Evolutionary conservation across 1,284 basidiomycete species (phyloP), one percentile per base, ranked within the genome.

Genomic region (Malassezia globosa): DNA sequence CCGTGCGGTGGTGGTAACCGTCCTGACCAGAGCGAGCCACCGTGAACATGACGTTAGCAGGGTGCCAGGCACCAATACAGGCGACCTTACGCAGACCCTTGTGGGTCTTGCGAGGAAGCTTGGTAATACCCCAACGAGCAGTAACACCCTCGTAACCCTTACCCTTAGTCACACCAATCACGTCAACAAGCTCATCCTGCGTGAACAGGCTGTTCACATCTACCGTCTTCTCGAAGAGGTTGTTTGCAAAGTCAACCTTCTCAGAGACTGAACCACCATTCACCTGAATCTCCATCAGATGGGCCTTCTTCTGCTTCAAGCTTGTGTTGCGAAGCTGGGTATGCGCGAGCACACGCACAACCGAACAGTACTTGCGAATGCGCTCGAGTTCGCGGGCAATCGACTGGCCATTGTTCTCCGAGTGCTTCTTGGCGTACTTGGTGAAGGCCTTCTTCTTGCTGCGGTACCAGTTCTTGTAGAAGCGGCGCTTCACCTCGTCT

Each of bases 401-500:
- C 48, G 87, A 87, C 75, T 89, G 87, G 73, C 88, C 88, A 72
- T 81, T 81, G 73, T 88, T 85, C 77, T 96, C 92, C 50, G 90
- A 85, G 76, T 94, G 85, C 80, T 95, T 96, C 84, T 95, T 95
- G 75, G 92, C 92, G 77, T 96, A 92, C 72, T 77, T 76, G 71
- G 92, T 96, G 82, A 96, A 96, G 40, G 92, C 92, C 83, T 99
- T 99, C 83, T 96, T 97, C 86, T 99, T 99, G 55, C 87, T 92
- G 69, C 87, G 84, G 81, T 97, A 97, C 94, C 94, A 99, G 83
- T 96, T 97, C 82, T 92, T 95, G 85, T 96, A 95, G 85, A 97
- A 96, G 71, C 94, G 83, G 73, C 94, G 87, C 79, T 94, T 96
- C 74, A 97, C 76, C 75, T 96, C 92, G 71, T 81, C 79, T 45